Evolutionary conservation across 2,329 filamentous ascomycete genomes (phyloP).

Genomic region (Calonectria hawksworthii): DNA sequence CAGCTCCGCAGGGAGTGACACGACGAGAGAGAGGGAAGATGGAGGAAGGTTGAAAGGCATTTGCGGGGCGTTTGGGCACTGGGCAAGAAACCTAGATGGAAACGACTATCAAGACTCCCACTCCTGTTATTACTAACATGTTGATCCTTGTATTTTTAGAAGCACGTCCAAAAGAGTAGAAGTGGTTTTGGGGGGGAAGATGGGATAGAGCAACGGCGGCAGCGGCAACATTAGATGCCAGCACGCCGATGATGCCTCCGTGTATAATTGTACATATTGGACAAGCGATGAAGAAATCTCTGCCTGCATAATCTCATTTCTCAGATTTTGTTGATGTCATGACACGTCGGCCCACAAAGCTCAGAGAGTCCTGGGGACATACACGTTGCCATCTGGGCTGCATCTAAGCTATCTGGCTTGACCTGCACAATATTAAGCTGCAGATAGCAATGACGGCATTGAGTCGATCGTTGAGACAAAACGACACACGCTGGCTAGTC

Average conservation of each 20-base stretch:
- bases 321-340: slow-evolving; percentile 23
- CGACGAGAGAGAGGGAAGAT: neutral
- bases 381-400: neutral
- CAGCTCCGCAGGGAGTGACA: slow-evolving; percentile 13
- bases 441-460: slow-evolving; percentile 19
- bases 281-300: slow-evolving; percentile 40
- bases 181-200: slow-evolving; percentile 33
- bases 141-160: slow-evolving; percentile 47
- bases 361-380: neutral
- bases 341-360: neutral
- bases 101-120: slow-evolving; percentile 48
- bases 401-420: neutral
- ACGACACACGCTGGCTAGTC: slow-evolving; percentile 14
- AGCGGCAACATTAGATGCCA: slow-evolving; percentile 30
- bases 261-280: slow-evolving; percentile 46
- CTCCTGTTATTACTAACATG: slow-evolving; percentile 46
- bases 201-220: slow-evolving; percentile 28
- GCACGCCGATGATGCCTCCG: slow-evolving; percentile 36
- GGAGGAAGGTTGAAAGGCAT: slow-evolving; percentile 32
- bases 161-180: slow-evolving; percentile 40
- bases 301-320: slow-evolving; percentile 4
- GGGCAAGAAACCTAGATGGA: slow-evolving; percentile 47
- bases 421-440: neutral
- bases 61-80: slow-evolving; percentile 46
- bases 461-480: slow-evolving; percentile 21